These are phyloP conservation scores for Puccinia polysora DNA, from an alignment of 1,284 basidiomycete genomes.

Conservation along the genomic window DNA sequence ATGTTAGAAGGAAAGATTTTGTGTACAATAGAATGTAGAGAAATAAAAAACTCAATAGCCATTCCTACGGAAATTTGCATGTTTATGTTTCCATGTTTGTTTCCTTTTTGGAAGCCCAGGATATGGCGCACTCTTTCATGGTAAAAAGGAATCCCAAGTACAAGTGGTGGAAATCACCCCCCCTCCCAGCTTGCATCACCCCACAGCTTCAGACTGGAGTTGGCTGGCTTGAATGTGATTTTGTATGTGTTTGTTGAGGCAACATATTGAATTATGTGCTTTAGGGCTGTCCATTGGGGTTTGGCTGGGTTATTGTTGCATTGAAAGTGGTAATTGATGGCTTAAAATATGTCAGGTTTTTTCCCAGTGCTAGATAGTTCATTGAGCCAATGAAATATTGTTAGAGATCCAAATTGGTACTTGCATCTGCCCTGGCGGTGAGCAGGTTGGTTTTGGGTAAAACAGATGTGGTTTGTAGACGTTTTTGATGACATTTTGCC, in stretches of 20 bases:
- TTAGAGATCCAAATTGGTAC: not conserved
- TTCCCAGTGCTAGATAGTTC: constrained; percentile 1
- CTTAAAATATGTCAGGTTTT: not conserved
- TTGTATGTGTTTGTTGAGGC: no score
- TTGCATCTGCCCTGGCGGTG: not conserved
- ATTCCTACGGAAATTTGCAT: not conserved
- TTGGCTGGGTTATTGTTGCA: not conserved
- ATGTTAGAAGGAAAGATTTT: not conserved
- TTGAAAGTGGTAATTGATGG: not conserved
- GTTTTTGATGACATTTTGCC: not conserved
- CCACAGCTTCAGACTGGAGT: not conserved
- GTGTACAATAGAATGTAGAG: not conserved
- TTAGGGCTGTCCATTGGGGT: not conserved
- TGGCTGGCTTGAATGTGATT: not conserved
- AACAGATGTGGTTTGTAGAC: not conserved
- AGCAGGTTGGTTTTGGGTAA: not conserved
- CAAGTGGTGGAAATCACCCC: not conserved
- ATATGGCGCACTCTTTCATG: not conserved
- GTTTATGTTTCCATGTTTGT: not conserved
- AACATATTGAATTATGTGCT: constrained; percentile 1
- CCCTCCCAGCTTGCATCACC: constrained; percentile 8
- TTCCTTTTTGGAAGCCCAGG: not conserved
- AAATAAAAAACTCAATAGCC: not conserved
- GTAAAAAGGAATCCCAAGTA: not conserved
- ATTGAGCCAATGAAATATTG: not conserved